Evolutionary conservation across 345 rosid species (phyloP), one percentile per base, ranked within the genome.

Genomic region (Lenwebbia sp.): DNA sequence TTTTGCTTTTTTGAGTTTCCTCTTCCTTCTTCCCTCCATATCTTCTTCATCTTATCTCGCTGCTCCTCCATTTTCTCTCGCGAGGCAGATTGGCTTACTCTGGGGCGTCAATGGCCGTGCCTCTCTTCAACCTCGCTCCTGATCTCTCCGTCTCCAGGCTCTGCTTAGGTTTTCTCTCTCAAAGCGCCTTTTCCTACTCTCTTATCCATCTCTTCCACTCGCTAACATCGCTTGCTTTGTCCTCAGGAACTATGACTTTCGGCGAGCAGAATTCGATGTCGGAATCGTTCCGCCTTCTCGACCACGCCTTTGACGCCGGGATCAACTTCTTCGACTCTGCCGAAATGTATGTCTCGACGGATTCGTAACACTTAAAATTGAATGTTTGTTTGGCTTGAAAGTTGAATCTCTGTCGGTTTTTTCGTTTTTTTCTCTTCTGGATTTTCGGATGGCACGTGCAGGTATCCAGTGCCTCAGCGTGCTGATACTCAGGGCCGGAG

Each of bases 381-480:
- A 70, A 70, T 0, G 53, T 56, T 41, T 3, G 37, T 19, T 53
- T 0, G 30, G 1, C 10, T 70, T 44, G 51, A 14, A 54, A 19
- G 25, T 0, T 22, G 84, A 50, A 50, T 8, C 2, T 22, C 82
- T 3, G 14, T 17, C 53, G 41, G 10, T 12, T 44, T 54, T n/a
- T 26, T 44, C 49, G 23, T 26, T 78, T 3, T 50, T 5, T 65
- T 3, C 41, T 10, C 55, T 30, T n/a, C 7, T 65, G 13, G 70
- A 10, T 2, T 41, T 53, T 33, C 84, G 89, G 50, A 62, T 54
- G 78, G 47, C 4, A 5, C 47, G 7, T 41, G 9, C 82, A 94
- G 95, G 96, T 91, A 93, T 87, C 96, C 95, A 75, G 96, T 94
- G 84, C 96, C 96, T 86, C 95, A 93, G 87, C 94, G 94, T 10